A percentile compares a stretch with the other conserved stretches of the same genome.
Conservation (phyloP, 208 protist species). For the Acanthamoeba sp. region DNA sequence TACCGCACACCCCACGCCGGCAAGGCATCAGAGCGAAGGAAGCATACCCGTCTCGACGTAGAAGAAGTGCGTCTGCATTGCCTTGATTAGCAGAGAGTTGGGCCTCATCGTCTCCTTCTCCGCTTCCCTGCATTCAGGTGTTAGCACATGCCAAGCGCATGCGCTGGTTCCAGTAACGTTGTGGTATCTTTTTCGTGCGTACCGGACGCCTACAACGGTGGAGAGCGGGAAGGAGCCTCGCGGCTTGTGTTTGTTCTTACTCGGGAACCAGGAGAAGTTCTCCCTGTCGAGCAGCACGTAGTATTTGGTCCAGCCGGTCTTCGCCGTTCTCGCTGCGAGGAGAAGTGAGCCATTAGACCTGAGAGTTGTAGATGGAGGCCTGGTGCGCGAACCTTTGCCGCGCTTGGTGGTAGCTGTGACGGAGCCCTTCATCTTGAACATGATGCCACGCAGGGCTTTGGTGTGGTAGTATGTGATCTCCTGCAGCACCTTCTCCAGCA, state of each 20-base stretch:
- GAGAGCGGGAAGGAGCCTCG: slow-evolving; percentile 31
- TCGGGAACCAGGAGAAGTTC: slow-evolving; percentile 58
- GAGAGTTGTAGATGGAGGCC: no score
- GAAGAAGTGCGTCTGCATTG: slow-evolving; percentile 1
- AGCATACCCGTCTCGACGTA: slow-evolving; percentile 17
- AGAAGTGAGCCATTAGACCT: neutral
- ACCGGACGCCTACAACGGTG: neutral
- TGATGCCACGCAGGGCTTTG: slow-evolving; percentile 3
- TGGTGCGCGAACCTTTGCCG: neutral
- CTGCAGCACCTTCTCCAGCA: slow-evolving; percentile 40
- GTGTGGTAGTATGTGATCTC: slow-evolving; percentile 65
- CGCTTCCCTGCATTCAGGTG: neutral
- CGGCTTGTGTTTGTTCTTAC: slow-evolving; percentile 37
- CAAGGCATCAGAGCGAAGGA: no score
- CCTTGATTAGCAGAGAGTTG: slow-evolving; percentile 14
- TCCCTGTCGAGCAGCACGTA: slow-evolving; percentile 22
- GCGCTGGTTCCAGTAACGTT: neutral
- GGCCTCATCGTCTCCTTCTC: slow-evolving; percentile 33
- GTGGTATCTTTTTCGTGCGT: neutral
- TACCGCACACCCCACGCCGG: neutral
- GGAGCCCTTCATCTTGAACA: slow-evolving; percentile 31
- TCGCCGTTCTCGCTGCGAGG: neutral
- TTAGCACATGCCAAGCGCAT: neutral
- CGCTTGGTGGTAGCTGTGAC: neutral
- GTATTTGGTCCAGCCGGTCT: slow-evolving; percentile 23